A percentile compares a stretch with the other conserved stretches of the same genome.
phyloP scores from a whole-genome alignment of 352 stramenopile species.

The Pythium aphanidermatum region DNA sequence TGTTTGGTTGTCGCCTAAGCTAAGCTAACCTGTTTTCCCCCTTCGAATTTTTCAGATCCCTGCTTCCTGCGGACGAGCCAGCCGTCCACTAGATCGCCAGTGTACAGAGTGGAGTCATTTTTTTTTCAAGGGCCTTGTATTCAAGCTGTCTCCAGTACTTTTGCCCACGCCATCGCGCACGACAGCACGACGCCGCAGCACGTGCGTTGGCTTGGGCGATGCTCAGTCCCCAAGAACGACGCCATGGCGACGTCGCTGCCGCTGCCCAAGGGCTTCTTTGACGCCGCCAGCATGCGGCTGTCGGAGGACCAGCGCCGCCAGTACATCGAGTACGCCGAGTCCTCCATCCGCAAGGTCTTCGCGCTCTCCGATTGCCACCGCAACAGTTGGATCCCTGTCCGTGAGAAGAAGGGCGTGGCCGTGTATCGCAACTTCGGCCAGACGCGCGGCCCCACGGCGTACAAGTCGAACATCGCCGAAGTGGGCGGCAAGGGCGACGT shows the following conservation, averaged over 20 bases:
- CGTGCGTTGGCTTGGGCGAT: too few relatives aligned
- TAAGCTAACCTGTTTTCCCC: too few relatives aligned
- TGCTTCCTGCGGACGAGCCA: too few relatives aligned
- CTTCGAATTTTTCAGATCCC: too few relatives aligned
- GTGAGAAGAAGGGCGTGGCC: slow-evolving; percentile 77
- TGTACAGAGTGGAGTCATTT: too few relatives aligned
- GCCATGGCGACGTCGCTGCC: slow-evolving; percentile 61
- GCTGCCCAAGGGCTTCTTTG: slow-evolving; percentile 72
- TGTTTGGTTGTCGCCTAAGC: too few relatives aligned
- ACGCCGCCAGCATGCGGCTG: slow-evolving; percentile 44
- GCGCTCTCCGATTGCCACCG: slow-evolving; percentile 71
- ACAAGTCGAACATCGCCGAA: slow-evolving; percentile 78
- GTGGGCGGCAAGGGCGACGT: slow-evolving; percentile 67
- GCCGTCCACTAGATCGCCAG: too few relatives aligned
- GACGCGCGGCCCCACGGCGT: slow-evolving; percentile 38
- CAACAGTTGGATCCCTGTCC: slow-evolving; percentile 82
- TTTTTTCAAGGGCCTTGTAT: too few relatives aligned
- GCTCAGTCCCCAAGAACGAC: too few relatives aligned
- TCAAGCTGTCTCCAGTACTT: too few relatives aligned
- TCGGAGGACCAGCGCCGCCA: slow-evolving; percentile 66
- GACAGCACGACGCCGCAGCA: slow-evolving; percentile 12
- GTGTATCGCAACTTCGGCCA: slow-evolving; percentile 78
- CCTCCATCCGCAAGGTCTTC: slow-evolving; percentile 81
- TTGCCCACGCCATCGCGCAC: slow-evolving; percentile 3
- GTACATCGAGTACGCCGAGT: slow-evolving; percentile 77